These are phyloP conservation scores for Dactylonectria estremocensis DNA, from an alignment of 2,329 filamentous ascomycete species.

Conservation along the genomic window DNA sequence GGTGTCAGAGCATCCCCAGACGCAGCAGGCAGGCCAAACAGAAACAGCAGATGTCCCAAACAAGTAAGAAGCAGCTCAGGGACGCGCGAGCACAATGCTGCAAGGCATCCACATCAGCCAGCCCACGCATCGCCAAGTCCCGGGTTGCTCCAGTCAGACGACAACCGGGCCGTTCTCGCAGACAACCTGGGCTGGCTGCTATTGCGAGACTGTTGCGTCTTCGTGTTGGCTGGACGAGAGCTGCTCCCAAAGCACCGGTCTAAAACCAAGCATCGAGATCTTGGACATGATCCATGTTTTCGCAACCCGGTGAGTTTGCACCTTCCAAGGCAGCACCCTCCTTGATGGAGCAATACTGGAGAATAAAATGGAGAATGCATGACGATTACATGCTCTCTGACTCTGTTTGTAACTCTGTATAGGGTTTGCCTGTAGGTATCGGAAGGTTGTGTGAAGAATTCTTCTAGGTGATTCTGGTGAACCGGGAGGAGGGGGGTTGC, in stretches of 20 bases:
- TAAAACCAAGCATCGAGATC: constrained; percentile 41
- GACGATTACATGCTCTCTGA: constrained; percentile 46
- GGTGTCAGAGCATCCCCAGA: constrained; percentile 6
- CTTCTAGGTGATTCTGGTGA: constrained; percentile 2
- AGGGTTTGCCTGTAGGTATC: constrained; percentile 16
- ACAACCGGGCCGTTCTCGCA: constrained; percentile 46
- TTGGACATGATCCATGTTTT: constrained; percentile 32
- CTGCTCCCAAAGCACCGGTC: constrained; percentile 33
- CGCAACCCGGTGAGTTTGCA: constrained; percentile 5
- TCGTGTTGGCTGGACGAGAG: not conserved
- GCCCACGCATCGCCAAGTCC: constrained; percentile 24
- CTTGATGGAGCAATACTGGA: constrained; percentile 18
- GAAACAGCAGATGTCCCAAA: constrained; percentile 29
- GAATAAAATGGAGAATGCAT: constrained; percentile 37
- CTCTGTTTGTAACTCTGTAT: too few relatives aligned
- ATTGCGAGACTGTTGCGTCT: not conserved
- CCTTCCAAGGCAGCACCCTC: constrained; percentile 14
- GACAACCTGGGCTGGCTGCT: constrained; percentile 26
- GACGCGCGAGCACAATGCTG: constrained; percentile 28
- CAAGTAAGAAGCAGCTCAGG: constrained; percentile 26
- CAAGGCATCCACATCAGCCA: constrained; percentile 36
- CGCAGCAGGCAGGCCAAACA: constrained; percentile 20
- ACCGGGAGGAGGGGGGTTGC: constrained; percentile 10
- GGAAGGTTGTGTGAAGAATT: not conserved
- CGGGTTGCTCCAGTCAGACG: constrained; percentile 26